Percentiles rank a stretch among this genome's conserved stretches.
Evolutionary conservation across 2,329 filamentous ascomycete species (phyloP).

Genomic region (Byssochlamys sp.): DNA sequence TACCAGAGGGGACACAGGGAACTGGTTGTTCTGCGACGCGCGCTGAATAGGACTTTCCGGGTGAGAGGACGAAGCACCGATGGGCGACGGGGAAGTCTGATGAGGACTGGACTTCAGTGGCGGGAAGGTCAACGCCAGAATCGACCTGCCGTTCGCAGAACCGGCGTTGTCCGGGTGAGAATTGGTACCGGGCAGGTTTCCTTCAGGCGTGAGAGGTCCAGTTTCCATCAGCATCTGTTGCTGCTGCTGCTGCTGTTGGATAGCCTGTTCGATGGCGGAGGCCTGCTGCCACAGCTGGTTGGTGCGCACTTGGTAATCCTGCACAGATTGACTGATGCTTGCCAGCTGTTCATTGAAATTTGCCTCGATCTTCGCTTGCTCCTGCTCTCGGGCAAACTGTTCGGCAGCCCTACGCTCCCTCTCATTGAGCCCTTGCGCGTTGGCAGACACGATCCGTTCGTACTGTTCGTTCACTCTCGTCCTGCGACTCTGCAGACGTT

Average conservation of each 20-base stretch:
- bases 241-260: slow-evolving; percentile 39
- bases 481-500: slow-evolving; percentile 50
- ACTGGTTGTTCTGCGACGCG: slow-evolving; percentile 20
- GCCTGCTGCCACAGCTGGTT: slow-evolving; percentile 37
- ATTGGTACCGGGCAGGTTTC: slow-evolving; percentile 46
- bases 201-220: slow-evolving; percentile 50
- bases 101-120: slow-evolving; percentile 25
- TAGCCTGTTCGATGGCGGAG: slow-evolving; percentile 33
- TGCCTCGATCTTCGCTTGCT: slow-evolving; percentile 35
- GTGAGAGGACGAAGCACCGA: slow-evolving; percentile 22
- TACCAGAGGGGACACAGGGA: slow-evolving; percentile 25
- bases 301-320: slow-evolving; percentile 35
- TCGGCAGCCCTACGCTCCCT: slow-evolving; percentile 42
- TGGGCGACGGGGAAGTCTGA: slow-evolving; percentile 26
- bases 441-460: slow-evolving; percentile 50
- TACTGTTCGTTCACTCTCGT: slow-evolving; percentile 53
- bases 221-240: slow-evolving; percentile 35
- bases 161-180: slow-evolving; percentile 23
- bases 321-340: slow-evolving; percentile 33
- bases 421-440: slow-evolving; percentile 48
- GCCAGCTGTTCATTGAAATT: slow-evolving; percentile 35
- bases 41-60: slow-evolving; percentile 26
- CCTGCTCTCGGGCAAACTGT: slow-evolving; percentile 36
- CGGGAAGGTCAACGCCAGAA: slow-evolving; percentile 28
- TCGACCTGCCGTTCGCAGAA: slow-evolving; percentile 21